Base-by-base conservation (phyloP, 805 yeast genomes). In the Ogataea methanolica region DNA sequence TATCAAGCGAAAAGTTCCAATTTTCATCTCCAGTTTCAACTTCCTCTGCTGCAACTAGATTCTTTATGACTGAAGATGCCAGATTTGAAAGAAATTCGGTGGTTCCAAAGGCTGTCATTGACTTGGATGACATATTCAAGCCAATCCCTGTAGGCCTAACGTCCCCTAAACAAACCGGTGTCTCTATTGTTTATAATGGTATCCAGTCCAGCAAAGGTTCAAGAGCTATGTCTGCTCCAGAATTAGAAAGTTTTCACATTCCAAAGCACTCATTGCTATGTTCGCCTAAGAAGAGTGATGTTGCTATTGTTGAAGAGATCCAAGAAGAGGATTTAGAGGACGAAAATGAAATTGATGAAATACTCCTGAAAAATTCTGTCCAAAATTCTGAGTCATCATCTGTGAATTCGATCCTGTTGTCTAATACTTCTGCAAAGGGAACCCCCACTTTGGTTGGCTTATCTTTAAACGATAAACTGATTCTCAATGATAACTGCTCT, bases 41-140 rank as follows among this genome's bases (percentile, higher is more conserved):
- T 6, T 17, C 46, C 23, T 42, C 53, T 12, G 26, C 35, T 4
- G 36, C 41, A 11, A 53, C 63, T 2, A 54, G 54, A 42, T 60
- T 61, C 36, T 66, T 61, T 42, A 55, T 66, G 52, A 64, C 70
- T 6, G 68, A 66, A 47, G 69, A 64, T 40, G 58, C 62, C 1
- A 50, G 46, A 36, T 62, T 57, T 42, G 61, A 63, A 21, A 45
- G 48, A 39, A 54, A 54, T 46, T 55, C 67, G 6, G 44, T 50
- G 16, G 55, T 65, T 26, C 69, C 70, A 1, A 58, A 66, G 40
- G 66, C 70, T 1, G 52, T 66, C 15, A 67, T 67, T 17, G 66
- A 67, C 52, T 56, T 67, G 44, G 69, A 67, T 49, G 68, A 61
- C 45, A 56, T 65, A 5, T 53, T 60, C 36, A 57, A 47, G 39